A percentile compares a stretch with the other conserved stretches of the same genome.
phyloP scores from a whole-genome alignment of 1,284 basidiomycete genomes.

The Volvariella surrecta region DNA sequence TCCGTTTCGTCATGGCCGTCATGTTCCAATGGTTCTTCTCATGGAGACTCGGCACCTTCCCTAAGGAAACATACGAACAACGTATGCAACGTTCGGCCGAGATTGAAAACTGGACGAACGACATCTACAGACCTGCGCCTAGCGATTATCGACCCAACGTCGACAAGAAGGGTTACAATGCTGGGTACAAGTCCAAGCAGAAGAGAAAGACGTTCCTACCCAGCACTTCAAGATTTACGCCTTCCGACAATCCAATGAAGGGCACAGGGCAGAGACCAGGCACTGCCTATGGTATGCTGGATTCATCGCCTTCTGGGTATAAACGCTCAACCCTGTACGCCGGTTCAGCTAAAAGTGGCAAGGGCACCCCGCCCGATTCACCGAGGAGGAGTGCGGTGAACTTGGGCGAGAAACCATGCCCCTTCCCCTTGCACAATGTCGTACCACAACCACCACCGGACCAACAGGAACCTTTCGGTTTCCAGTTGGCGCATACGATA shows the following conservation, averaged over 20 bases:
- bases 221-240: conserved; percentile 82
- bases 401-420: conserved; percentile 68
- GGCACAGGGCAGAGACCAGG: conserved; percentile 50
- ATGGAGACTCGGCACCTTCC: conserved; percentile 91
- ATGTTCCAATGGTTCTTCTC: conserved; percentile 97
- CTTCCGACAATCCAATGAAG: conserved; percentile 56
- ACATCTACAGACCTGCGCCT: conserved; percentile 94
- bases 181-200: conserved; percentile 31
- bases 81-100: conserved; percentile 87
- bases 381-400: conserved; percentile 73
- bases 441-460: conserved; percentile 89
- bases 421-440: conserved; percentile 88
- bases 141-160: conserved; percentile 89
- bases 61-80: conserved; percentile 88
- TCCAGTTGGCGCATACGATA: conserved; percentile 90
- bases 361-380: conserved; percentile 68
- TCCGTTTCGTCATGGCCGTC: conserved; percentile 96
- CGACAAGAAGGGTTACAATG: conserved; percentile 50
- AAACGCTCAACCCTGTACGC: conserved; percentile 59
- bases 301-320: conserved; percentile 43
- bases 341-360: conserved; percentile 28
- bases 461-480: conserved; percentile 92
- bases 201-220: conserved; percentile 72
- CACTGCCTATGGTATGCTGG: conserved; percentile 71
- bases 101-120: conserved; percentile 95